Evolutionary conservation across 2,329 filamentous ascomycete species (phyloP).

Genomic region (Monosporascus sp.): DNA sequence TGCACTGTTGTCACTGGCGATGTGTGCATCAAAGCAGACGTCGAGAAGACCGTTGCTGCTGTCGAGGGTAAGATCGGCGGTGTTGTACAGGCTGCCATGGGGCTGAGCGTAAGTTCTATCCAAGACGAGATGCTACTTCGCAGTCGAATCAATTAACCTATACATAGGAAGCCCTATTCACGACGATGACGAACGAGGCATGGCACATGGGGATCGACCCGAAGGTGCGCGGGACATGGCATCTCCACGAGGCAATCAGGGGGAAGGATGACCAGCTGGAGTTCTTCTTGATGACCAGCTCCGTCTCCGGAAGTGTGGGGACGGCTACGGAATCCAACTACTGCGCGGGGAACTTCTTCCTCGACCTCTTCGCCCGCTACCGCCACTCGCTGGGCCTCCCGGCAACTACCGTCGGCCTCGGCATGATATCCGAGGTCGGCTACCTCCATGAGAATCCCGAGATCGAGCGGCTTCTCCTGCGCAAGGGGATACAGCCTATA

Average conservation of each 20-base stretch:
- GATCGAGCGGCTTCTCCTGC: slow-evolving; percentile 10
- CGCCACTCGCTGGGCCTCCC: slow-evolving; percentile 18
- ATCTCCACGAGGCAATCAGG: slow-evolving; percentile 6
- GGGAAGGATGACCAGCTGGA: slow-evolving; percentile 14
- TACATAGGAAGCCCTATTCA: slow-evolving; percentile 14
- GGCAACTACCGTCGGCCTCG: slow-evolving; percentile 16
- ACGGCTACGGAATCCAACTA: slow-evolving; percentile 30
- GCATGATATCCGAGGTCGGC: slow-evolving; percentile 30
- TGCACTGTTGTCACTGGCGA: slow-evolving; percentile 14
- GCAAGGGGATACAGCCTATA: slow-evolving; percentile 14
- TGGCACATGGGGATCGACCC: slow-evolving; percentile 17
- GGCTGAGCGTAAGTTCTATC: slow-evolving; percentile 13
- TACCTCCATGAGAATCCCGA: slow-evolving; percentile 25
- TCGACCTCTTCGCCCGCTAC: slow-evolving; percentile 26
- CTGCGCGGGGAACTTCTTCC: slow-evolving; percentile 28
- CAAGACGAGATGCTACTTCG: neutral
- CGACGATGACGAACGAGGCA: slow-evolving; percentile 6
- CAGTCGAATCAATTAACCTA: neutral
- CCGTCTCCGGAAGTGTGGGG: slow-evolving; percentile 22
- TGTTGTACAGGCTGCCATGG: slow-evolving; percentile 12
- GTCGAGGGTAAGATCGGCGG: slow-evolving; percentile 2
- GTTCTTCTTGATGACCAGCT: slow-evolving; percentile 27
- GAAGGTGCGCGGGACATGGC: slow-evolving; percentile 12
- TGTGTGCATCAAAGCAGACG: slow-evolving; percentile 7
- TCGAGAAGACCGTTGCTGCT: slow-evolving; percentile 6